phyloP scores from a whole-genome alignment of 2,329 filamentous ascomycete genomes.

The Colletotrichum ledebouriae region DNA sequence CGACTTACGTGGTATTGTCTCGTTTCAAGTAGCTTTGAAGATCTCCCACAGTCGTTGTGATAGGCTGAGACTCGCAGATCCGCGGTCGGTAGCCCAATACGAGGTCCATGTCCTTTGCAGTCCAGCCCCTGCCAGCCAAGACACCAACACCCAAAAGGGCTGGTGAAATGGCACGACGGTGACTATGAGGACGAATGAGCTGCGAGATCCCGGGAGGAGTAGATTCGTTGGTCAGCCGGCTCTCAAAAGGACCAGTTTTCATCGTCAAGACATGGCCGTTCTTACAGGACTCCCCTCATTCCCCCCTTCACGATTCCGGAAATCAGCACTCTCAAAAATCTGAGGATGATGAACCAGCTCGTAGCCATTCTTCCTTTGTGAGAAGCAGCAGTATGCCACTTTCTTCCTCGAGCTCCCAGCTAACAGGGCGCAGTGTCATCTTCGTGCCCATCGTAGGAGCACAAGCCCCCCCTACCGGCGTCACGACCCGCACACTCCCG shows the following conservation, averaged over 20 bases:
- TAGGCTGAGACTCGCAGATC: slow-evolving; percentile 1
- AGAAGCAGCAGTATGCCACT: accelerated
- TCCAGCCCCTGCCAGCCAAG: slow-evolving; percentile 17
- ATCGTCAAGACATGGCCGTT: not conserved
- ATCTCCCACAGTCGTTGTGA: not conserved
- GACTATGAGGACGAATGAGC: slow-evolving; percentile 7
- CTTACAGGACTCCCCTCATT: not conserved
- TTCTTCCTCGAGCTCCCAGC: accelerated
- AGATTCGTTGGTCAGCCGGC: not conserved
- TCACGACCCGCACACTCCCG: not conserved
- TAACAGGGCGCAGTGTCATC: not conserved
- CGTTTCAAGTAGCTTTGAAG: slow-evolving; percentile 1
- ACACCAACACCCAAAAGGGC: slow-evolving; percentile 24
- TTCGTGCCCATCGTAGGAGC: slow-evolving; percentile 13
- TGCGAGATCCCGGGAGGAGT: not conserved
- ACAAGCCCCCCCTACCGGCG: slow-evolving; percentile 10
- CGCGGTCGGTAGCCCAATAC: not conserved
- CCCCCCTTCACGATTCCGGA: not conserved
- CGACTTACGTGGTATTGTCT: not conserved
- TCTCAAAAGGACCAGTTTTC: not conserved
- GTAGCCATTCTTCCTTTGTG: not conserved
- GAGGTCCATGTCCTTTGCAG: not conserved
- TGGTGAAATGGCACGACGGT: slow-evolving; percentile 14
- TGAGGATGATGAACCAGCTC: not conserved
- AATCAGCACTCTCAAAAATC: not conserved